These are phyloP conservation scores for Micromonas pusilla DNA, from an alignment of 139 green algal species.

Conservation along the genomic window DNA sequence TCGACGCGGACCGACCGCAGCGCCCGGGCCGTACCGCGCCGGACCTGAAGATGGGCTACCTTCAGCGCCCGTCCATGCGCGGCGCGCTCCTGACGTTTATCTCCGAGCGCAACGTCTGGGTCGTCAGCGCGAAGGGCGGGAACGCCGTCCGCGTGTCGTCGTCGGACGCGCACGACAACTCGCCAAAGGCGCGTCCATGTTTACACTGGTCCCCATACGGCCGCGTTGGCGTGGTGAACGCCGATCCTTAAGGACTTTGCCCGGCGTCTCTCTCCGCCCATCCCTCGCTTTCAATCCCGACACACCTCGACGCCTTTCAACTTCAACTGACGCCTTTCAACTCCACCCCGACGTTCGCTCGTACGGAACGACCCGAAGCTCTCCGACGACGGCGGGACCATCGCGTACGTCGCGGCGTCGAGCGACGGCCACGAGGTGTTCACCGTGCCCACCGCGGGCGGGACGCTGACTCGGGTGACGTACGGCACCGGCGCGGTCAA, in stretches of 20 bases:
- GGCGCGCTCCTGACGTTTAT: neutral
- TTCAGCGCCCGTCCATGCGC: neutral
- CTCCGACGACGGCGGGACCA: neutral
- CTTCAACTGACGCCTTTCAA: no score
- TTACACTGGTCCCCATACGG: no score
- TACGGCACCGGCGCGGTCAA: neutral
- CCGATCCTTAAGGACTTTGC: no score
- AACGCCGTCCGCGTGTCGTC: neutral
- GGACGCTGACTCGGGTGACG: neutral
- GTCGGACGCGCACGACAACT: neutral
- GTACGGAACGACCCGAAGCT: no score
- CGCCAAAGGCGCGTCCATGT: no score
- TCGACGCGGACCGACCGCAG: neutral
- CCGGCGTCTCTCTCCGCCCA: no score
- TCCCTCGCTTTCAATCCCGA: no score
- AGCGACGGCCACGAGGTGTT: constrained; percentile 9
- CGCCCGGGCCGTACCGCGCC: no score
- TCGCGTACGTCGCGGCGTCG: constrained; percentile 1
- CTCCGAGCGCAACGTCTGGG: neutral
- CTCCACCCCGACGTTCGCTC: no score
- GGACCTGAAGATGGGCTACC: constrained; percentile 10
- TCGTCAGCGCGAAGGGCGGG: neutral
- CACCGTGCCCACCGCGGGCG: neutral
- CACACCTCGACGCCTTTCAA: no score
- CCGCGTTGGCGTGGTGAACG: no score